These are phyloP conservation scores for Pulicaria dysenterica DNA, from an alignment of 129 eudicot genomes.

Conservation along the genomic window DNA sequence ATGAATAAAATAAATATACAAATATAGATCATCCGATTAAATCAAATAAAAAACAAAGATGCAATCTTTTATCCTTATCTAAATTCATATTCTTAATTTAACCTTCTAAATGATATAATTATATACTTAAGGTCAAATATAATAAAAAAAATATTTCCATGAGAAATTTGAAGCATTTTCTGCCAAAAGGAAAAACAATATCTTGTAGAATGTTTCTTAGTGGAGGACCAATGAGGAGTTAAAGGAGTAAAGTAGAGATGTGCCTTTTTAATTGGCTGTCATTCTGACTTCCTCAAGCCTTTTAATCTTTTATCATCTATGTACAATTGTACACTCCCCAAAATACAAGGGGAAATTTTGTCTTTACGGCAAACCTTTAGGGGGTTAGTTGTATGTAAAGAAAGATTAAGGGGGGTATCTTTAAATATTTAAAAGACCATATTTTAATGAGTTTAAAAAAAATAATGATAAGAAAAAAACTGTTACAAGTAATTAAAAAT, in stretches of 20 bases:
- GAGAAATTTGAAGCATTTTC: too few relatives aligned
- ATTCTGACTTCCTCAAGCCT: background rate
- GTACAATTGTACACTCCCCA: background rate
- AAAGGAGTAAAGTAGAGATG: background rate
- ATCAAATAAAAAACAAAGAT: too few relatives aligned
- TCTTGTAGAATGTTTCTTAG: background rate
- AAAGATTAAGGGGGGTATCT: background rate
- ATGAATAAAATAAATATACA: too few relatives aligned
- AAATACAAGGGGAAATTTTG: background rate
- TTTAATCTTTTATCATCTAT: background rate
- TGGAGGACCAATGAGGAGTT: background rate
- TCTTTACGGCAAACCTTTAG: background rate
- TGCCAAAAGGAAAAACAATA: too few relatives aligned
- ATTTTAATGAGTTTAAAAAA: conserved; percentile 2
- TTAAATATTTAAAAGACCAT: background rate
- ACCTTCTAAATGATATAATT: too few relatives aligned
- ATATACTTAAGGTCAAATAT: too few relatives aligned
- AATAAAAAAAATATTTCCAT: too few relatives aligned
- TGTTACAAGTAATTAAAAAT: conserved; percentile 20
- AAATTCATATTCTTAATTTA: too few relatives aligned
- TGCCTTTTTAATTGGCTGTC: background rate
- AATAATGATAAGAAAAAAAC: conserved; percentile 31
- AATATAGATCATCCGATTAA: too few relatives aligned
- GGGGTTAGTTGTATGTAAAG: conserved; percentile 14
- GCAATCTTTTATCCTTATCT: too few relatives aligned